Conservation (phyloP, 495 filamentous ascomycete species). For the Trichoderma parareesei region DNA sequence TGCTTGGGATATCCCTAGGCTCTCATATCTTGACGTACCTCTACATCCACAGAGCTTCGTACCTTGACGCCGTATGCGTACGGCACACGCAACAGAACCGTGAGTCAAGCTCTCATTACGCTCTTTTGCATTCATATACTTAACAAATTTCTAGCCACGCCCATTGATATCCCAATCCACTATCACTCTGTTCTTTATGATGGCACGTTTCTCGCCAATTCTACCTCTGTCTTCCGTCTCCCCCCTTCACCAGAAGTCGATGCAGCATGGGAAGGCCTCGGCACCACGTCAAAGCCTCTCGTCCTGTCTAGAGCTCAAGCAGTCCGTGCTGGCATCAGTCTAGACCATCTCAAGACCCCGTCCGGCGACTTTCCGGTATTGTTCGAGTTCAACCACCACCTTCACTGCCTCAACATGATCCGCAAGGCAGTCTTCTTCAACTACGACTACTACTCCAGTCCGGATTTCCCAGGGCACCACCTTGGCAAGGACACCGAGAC, state of each 20-base stretch:
- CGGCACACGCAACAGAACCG: neutral
- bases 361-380: neutral
- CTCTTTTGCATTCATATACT: neutral
- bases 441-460: constrained; percentile 7
- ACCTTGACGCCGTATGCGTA: neutral
- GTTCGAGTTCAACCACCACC: constrained; percentile 7
- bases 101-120: neutral
- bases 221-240: neutral
- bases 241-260: neutral
- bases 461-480: neutral
- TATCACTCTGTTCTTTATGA: neutral
- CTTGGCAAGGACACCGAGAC: neutral
- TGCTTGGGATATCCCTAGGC: neutral
- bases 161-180: neutral
- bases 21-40: neutral
- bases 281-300: neutral
- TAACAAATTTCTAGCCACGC: neutral
- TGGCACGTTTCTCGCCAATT: neutral
- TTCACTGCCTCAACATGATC: constrained; percentile 10
- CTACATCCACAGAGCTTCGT: neutral
- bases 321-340: neutral
- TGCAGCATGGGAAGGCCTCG: neutral
- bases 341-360: neutral
- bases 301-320: neutral
- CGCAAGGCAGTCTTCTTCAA: constrained; percentile 8